Percentiles rank a stretch among this genome's conserved stretches.
These are phyloP conservation scores for Yarrowia yakushimensis DNA, from an alignment of 805 yeast species.

Conservation along the genomic window DNA sequence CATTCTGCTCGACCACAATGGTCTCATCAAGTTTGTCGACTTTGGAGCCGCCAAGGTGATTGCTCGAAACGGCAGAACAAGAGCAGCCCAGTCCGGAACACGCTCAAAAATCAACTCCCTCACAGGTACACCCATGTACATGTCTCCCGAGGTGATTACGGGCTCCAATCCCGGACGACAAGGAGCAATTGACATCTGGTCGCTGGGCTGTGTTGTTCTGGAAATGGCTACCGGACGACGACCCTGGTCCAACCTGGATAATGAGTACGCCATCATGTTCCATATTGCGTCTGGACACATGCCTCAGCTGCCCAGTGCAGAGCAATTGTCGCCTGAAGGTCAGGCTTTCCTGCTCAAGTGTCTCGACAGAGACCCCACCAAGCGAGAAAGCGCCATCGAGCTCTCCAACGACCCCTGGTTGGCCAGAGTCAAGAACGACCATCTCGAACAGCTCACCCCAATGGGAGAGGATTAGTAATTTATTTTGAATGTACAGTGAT, in stretches of 20 bases:
- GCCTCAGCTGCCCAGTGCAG: slow-evolving; percentile 77
- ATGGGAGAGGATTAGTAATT: slow-evolving; percentile 21
- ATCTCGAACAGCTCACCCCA: slow-evolving; percentile 20
- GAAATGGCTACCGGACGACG: slow-evolving; percentile 96
- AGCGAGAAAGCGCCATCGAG: slow-evolving; percentile 80
- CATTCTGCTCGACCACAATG: slow-evolving; percentile 81
- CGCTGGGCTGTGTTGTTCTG: slow-evolving; percentile 89
- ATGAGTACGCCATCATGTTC: slow-evolving; percentile 98
- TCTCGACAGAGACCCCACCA: slow-evolving; percentile 74
- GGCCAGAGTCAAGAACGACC: slow-evolving; percentile 26
- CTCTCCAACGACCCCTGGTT: slow-evolving; percentile 84
- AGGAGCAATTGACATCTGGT: slow-evolving; percentile 88
- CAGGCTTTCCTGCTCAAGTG: slow-evolving; percentile 67
- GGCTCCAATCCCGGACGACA: slow-evolving; percentile 60
- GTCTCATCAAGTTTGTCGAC: slow-evolving; percentile 92
- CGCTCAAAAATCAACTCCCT: slow-evolving; percentile 45
- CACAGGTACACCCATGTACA: slow-evolving; percentile 98
- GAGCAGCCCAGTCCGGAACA: slow-evolving; percentile 31
- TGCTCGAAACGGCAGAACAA: slow-evolving; percentile 40
- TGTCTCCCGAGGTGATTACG: slow-evolving; percentile 95
- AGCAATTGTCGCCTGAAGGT: slow-evolving; percentile 75
- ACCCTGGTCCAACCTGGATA: slow-evolving; percentile 95
- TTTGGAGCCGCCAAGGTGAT: slow-evolving; percentile 94
- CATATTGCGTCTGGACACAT: slow-evolving; percentile 94
- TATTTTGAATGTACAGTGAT: too few species aligned